A percentile compares a stretch with the other conserved stretches of the same genome.
Evolutionary conservation across 371 early-diverging fungal species (phyloP).

Genomic region (Mucor irregularis): DNA sequence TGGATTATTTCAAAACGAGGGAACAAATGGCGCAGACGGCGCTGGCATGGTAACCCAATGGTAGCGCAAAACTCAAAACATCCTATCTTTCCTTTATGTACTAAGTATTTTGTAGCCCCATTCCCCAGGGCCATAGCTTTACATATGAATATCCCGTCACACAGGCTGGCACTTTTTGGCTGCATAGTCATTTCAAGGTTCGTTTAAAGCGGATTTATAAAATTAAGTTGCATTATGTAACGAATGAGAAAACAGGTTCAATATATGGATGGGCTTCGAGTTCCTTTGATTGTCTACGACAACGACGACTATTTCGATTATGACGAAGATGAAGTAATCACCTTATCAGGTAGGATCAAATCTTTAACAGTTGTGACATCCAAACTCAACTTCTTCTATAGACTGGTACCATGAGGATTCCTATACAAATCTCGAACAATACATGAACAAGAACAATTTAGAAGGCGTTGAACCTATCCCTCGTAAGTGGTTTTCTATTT

Average conservation of each 20-base stretch:
- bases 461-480: slow-evolving; percentile 65
- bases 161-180: slow-evolving; percentile 31
- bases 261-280: slow-evolving; percentile 80
- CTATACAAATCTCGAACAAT: slow-evolving; percentile 33
- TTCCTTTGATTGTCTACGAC: slow-evolving; percentile 69
- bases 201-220: no score
- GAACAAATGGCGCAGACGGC: slow-evolving; percentile 63
- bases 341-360: slow-evolving; percentile 36
- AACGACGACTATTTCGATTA: slow-evolving; percentile 57
- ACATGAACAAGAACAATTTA: slow-evolving; percentile 52
- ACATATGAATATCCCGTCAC: slow-evolving; percentile 60
- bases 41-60: slow-evolving; percentile 67
- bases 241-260: slow-evolving; percentile 41
- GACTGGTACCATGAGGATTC: slow-evolving; percentile 67
- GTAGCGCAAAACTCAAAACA: slow-evolving; percentile 8
- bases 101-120: slow-evolving; percentile 14
- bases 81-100: no score
- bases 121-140: slow-evolving; percentile 43
- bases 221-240: no score
- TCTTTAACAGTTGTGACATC: neutral
- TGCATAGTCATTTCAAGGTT: slow-evolving; percentile 38
- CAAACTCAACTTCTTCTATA: neutral
- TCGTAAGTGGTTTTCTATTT: slow-evolving; percentile 11
- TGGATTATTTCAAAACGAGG: slow-evolving; percentile 61
- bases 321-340: slow-evolving; percentile 65